phyloP scores from a whole-genome alignment of 345 rosid genomes.

The Chamaenerion angustifolium region DNA sequence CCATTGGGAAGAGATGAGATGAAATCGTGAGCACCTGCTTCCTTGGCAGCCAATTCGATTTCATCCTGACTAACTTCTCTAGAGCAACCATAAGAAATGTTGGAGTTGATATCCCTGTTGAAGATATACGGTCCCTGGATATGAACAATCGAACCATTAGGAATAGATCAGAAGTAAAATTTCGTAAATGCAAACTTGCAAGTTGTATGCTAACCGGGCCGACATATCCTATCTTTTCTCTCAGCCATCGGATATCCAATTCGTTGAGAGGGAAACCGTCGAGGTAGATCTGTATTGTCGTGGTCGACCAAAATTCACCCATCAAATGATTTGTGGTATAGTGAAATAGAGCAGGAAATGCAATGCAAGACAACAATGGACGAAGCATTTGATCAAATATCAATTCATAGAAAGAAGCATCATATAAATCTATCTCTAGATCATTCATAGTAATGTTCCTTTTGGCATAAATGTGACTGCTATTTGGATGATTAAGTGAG shows the following conservation, averaged over 20 bases:
- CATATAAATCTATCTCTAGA: neutral
- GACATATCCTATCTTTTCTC: slow-evolving; percentile 28
- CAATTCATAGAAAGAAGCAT: neutral
- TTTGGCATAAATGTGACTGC: no score
- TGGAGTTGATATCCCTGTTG: slow-evolving; percentile 32
- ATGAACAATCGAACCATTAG: no score
- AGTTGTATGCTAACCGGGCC: slow-evolving; percentile 20
- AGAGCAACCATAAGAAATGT: slow-evolving; percentile 30
- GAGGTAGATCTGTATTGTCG: slow-evolving; percentile 19
- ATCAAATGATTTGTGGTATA: neutral
- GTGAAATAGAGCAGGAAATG: neutral
- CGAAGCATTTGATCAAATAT: no score
- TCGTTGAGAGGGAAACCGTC: slow-evolving; percentile 23
- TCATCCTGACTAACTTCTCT: slow-evolving; percentile 18
- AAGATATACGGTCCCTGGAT: slow-evolving; percentile 34
- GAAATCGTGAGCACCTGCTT: slow-evolving; percentile 51
- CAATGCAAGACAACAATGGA: neutral
- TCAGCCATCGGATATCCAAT: slow-evolving; percentile 27
- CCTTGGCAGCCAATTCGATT: slow-evolving; percentile 29
- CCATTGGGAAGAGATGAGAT: slow-evolving; percentile 51
- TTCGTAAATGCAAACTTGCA: no score
- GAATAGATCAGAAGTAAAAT: no score
- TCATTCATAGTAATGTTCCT: no score
- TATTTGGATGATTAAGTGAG: no score
- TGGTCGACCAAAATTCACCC: neutral